A percentile compares a stretch with the other conserved stretches of the same genome.
Conservation (phyloP, 768 basidiomycete species). For the Pholiota molesta region DNA sequence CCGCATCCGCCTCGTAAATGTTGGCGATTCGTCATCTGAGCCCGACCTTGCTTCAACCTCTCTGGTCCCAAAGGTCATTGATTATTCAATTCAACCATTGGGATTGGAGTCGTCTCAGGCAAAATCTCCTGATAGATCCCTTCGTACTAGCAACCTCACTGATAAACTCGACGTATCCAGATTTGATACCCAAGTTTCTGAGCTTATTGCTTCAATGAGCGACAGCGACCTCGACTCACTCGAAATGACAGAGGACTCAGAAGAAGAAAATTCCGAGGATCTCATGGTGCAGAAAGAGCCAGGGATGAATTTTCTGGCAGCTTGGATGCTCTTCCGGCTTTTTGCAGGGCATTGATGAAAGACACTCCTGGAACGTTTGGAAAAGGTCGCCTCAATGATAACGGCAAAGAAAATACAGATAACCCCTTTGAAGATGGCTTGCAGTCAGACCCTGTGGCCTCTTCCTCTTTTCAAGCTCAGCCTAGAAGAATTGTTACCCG, state of each 20-base stretch:
- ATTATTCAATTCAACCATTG: neutral
- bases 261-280: slow-evolving; percentile 10
- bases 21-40: neutral
- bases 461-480: neutral
- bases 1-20: neutral
- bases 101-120: no score
- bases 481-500: neutral
- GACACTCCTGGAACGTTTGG: neutral
- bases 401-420: neutral
- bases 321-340: slow-evolving; percentile 1
- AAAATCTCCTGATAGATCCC: neutral
- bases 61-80: neutral
- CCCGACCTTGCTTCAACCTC: neutral
- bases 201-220: slow-evolving; percentile 24
- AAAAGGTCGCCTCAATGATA: neutral
- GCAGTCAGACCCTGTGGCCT: neutral
- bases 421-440: neutral
- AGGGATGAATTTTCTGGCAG: neutral
- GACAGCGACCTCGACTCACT: slow-evolving; percentile 35
- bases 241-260: slow-evolving; percentile 12
- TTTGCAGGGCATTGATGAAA: neutral
- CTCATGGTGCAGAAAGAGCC: slow-evolving; percentile 2
- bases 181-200: neutral
- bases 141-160: neutral
- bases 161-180: neutral